These are phyloP conservation scores for Trichoderma arundinaceum DNA, from an alignment of 2,329 filamentous ascomycete species.

Conservation along the genomic window DNA sequence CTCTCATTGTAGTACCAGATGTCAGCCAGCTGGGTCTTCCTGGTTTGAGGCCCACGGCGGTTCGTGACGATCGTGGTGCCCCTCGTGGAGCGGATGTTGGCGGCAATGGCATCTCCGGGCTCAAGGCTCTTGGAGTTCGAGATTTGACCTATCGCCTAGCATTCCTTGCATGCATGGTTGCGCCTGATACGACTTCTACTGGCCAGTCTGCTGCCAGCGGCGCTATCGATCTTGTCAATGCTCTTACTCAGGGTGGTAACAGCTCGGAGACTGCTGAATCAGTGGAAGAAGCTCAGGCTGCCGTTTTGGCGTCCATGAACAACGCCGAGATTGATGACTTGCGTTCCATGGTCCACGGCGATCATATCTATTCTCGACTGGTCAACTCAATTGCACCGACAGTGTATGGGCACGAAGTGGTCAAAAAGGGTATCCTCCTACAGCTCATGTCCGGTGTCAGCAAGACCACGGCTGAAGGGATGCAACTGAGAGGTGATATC, in stretches of 20 bases:
- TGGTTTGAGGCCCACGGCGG: conserved; percentile 79
- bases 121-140: conserved; percentile 91
- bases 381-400: conserved; percentile 95
- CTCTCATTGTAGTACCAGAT: conserved; percentile 94
- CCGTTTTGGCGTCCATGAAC: conserved; percentile 85
- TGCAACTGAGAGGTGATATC: conserved; percentile 95
- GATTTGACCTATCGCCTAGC: conserved; percentile 94
- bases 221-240: conserved; percentile 82
- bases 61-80: conserved; percentile 79
- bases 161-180: conserved; percentile 97
- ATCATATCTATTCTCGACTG: conserved; percentile 91
- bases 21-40: conserved; percentile 93
- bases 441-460: conserved; percentile 96
- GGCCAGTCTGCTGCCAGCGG: conserved; percentile 69
- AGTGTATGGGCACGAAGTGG: conserved; percentile 95
- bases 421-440: conserved; percentile 94
- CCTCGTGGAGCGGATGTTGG: conserved; percentile 78
- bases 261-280: conserved; percentile 67
- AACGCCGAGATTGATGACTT: conserved; percentile 88
- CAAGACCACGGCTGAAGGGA: conserved; percentile 90
- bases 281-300: conserved; percentile 85
- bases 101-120: conserved; percentile 81
- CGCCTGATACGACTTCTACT: conserved; percentile 80
- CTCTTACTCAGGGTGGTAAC: conserved; percentile 69
- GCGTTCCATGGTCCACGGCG: conserved; percentile 89